Evolutionary conservation across 805 yeast species (phyloP), one percentile per base, ranked within the genome.

Genomic region (Ogataea ganodermae): DNA sequence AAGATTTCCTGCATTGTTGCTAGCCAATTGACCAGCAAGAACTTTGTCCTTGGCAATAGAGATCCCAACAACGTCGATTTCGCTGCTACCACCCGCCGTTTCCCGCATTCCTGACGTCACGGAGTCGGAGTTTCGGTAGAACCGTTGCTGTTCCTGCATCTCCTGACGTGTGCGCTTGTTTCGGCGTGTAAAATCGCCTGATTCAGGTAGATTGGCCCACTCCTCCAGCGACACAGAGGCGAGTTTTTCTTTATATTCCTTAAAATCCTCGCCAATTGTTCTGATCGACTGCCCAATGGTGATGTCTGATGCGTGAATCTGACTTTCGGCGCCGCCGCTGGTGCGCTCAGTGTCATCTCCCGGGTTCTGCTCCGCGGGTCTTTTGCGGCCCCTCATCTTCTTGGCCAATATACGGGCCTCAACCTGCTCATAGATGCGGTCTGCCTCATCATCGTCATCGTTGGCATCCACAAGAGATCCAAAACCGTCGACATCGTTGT

Each of bases 131-230:
- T 86, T 87, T 8, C 96, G 89, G 62, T 89, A 92, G 35, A 78
- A 80, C 50, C 96, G 70, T 52, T 83, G 82, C 48, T 79, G 79
- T 55, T 72, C 75, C 58, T 83, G 85, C 39, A 79, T 77, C 45
- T 81, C 73, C 36, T 81, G 64, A 45, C 96, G 70, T 41, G 77
- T 70, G 46, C 98, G 69, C 56, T 90, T 89, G 65, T 89, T 89
- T 48, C 80, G 73, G 58, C 82, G 76, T 0, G 99, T 94, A 58
- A 88, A 71, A 65, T 92, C 98, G 1, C 89, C 86, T 1, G 89
- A 94, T 52, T 89, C 96, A 0, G 98, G 98, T 3, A 92, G 60
- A 50, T 72, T 75, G 4, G 77, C 74, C 99, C 99, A 92, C 58
- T 91, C 84, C 3, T 80, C 86, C 17, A 72, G 78, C 3, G 86